These are phyloP conservation scores for Trebouxia sp. DNA, from an alignment of 139 green algal genomes.

Conservation along the genomic window DNA sequence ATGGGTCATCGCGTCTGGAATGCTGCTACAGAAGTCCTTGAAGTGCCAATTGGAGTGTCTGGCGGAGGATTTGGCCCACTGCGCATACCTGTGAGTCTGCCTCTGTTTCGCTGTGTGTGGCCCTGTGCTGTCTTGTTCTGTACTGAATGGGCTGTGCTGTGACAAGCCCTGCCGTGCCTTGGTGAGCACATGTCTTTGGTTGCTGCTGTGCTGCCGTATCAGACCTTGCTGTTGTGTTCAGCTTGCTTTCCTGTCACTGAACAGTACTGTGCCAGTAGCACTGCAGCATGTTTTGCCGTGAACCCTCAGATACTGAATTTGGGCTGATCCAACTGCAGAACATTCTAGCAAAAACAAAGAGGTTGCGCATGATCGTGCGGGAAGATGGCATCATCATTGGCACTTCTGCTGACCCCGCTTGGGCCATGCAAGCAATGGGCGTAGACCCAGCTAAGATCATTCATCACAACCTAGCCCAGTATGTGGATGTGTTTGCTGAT, in stretches of 20 bases:
- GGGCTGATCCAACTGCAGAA: neutral
- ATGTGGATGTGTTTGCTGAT: conserved; percentile 25
- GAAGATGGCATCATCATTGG: conserved; percentile 11
- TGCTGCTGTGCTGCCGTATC: too few species aligned
- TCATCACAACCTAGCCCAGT: neutral
- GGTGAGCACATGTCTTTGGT: too few species aligned
- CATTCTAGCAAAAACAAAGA: conserved; percentile 1
- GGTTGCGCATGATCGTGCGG: neutral
- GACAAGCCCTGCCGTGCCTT: too few species aligned
- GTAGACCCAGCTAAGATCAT: conserved; percentile 1
- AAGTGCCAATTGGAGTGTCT: neutral
- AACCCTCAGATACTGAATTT: neutral
- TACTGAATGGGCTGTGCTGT: too few species aligned
- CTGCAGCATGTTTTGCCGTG: too few species aligned
- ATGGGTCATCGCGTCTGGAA: conserved; percentile 14
- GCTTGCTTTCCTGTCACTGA: too few species aligned
- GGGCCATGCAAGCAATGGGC: neutral
- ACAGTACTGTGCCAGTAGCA: too few species aligned
- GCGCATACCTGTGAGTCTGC: neutral
- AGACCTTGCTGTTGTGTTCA: too few species aligned
- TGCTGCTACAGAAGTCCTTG: neutral
- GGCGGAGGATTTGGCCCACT: conserved; percentile 1
- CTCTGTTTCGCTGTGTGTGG: too few species aligned
- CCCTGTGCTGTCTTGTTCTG: too few species aligned
- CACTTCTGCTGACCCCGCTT: neutral